These are phyloP conservation scores for Geum urbanum DNA, from an alignment of 306 rosid genomes.

Conservation along the genomic window DNA sequence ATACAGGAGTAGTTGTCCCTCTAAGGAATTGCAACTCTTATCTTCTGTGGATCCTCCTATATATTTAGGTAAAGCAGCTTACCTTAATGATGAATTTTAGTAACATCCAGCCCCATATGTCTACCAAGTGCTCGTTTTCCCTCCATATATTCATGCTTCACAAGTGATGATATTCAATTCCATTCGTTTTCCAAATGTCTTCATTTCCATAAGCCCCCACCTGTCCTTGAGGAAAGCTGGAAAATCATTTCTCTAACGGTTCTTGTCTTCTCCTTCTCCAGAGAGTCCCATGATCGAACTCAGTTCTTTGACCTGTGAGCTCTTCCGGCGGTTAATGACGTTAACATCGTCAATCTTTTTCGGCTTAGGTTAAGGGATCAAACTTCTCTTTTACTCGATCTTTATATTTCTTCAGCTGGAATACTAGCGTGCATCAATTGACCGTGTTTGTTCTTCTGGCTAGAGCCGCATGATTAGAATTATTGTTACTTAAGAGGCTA, in stretches of 20 bases:
- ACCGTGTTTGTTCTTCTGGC: no score
- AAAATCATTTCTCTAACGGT: not conserved
- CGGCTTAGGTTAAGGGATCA: no score
- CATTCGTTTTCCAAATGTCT: conserved; percentile 22
- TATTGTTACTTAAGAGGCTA: not conserved
- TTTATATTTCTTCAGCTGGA: no score
- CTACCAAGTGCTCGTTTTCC: conserved; percentile 29
- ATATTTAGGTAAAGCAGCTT: conserved; percentile 17
- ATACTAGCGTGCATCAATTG: no score
- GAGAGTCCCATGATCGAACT: no score
- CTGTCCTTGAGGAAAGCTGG: conserved; percentile 22
- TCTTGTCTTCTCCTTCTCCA: not conserved
- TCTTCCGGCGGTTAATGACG: no score
- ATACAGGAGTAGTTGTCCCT: conserved; percentile 26
- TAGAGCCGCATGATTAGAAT: no score
- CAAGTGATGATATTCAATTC: conserved; percentile 30
- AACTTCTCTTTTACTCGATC: no score
- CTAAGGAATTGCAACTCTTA: conserved; percentile 25
- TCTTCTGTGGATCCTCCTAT: conserved; percentile 31
- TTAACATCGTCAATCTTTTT: no score
- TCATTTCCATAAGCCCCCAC: conserved; percentile 40
- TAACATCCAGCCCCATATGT: conserved; percentile 40
- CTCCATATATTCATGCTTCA: conserved; percentile 37
- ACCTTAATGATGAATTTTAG: conserved; percentile 39
- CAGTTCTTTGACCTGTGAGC: no score